Evolutionary conservation across 2,329 filamentous ascomycete species (phyloP).

Genomic region (Alternaria gaisen): DNA sequence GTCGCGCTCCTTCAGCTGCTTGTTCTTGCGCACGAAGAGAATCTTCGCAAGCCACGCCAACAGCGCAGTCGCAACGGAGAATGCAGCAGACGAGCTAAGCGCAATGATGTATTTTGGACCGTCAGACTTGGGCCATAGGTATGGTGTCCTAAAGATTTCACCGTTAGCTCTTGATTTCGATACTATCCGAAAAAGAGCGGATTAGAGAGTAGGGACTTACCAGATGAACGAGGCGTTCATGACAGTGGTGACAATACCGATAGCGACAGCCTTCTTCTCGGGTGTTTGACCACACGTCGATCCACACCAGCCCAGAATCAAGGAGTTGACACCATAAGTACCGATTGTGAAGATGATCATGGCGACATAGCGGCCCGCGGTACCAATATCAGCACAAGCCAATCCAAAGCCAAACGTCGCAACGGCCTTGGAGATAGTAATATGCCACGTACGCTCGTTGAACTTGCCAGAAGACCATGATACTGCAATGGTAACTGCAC

Average conservation of each 20-base stretch:
- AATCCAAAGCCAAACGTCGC: constrained; percentile 53
- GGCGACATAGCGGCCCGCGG: constrained; percentile 44
- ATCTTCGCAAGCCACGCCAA: constrained; percentile 46
- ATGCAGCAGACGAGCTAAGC: constrained; percentile 42
- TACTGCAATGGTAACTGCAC: constrained; percentile 43
- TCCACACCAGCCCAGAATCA: constrained; percentile 58
- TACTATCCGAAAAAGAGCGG: not conserved
- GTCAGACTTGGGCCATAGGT: constrained; percentile 47
- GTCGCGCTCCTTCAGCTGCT: constrained; percentile 38
- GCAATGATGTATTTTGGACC: constrained; percentile 43
- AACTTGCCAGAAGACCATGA: constrained; percentile 50
- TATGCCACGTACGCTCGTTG: constrained; percentile 54
- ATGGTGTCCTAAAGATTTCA: constrained; percentile 37
- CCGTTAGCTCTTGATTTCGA: constrained; percentile 6
- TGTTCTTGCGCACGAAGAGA: constrained; percentile 43
- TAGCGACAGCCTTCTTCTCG: constrained; percentile 57
- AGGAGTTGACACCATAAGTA: constrained; percentile 52
- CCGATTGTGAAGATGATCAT: constrained; percentile 49
- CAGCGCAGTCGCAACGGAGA: constrained; percentile 42
- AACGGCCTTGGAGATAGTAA: constrained; percentile 50
- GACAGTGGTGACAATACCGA: constrained; percentile 56
- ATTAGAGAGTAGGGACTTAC: constrained; percentile 11
- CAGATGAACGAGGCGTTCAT: constrained; percentile 56
- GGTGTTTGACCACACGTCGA: constrained; percentile 56
- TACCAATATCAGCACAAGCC: constrained; percentile 48